These are phyloP conservation scores for Backusella psychrophila DNA, from an alignment of 192 early-diverging fungal genomes.

Conservation along the genomic window DNA sequence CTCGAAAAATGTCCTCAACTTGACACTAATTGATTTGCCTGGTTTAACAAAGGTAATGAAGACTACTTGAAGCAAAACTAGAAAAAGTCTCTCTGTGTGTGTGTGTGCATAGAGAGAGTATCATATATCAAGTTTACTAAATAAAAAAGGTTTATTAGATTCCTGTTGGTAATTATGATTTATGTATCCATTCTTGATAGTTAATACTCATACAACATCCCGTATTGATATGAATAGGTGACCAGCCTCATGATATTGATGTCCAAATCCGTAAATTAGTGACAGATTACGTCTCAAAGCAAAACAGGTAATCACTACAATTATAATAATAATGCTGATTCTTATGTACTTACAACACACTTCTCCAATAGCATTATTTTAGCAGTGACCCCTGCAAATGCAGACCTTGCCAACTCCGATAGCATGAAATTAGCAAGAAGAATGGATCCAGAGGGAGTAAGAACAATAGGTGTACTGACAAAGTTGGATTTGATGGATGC, in stretches of 20 bases:
- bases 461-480: conserved; percentile 76
- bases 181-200: neutral
- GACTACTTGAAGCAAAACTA: neutral
- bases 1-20: conserved; percentile 72
- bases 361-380: conserved; percentile 63
- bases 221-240: conserved; percentile 49
- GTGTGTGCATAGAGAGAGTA: neutral
- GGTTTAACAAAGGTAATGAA: conserved; percentile 72
- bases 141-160: conserved; percentile 1
- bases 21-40: conserved; percentile 79
- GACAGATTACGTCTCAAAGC: conserved; percentile 75
- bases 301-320: conserved; percentile 54
- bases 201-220: neutral
- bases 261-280: conserved; percentile 73
- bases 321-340: neutral
- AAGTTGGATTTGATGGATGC: conserved; percentile 87
- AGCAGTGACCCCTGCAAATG: conserved; percentile 78
- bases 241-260: conserved; percentile 83
- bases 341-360: neutral
- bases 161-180: conserved; percentile 1
- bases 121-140: neutral
- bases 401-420: conserved; percentile 82
- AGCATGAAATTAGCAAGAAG: conserved; percentile 82
- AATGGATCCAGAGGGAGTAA: conserved; percentile 69
- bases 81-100: no score